Evolutionary conservation across 495 filamentous ascomycete genomes (phyloP).

Genomic region (Aspergillus campestris): DNA sequence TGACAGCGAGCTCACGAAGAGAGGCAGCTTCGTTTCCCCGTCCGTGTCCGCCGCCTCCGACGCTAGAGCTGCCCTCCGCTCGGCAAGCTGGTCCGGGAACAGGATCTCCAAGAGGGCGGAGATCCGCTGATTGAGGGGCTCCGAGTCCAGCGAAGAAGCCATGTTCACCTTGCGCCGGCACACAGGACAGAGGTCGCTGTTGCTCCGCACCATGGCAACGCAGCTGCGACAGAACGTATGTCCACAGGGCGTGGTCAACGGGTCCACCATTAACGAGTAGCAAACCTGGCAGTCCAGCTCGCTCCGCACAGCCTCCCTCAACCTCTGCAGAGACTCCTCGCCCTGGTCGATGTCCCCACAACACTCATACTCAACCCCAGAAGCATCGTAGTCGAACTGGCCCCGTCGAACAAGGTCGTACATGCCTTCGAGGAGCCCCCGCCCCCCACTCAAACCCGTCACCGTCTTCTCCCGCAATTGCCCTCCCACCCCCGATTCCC

Average conservation of each 20-base stretch:
- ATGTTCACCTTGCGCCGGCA: constrained; percentile 63
- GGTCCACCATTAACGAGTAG: constrained; percentile 68
- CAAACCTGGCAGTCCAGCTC: constrained; percentile 88
- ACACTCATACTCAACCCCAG: constrained; percentile 46
- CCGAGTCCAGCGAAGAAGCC: constrained; percentile 42
- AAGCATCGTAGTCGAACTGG: constrained; percentile 23
- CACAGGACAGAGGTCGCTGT: constrained; percentile 68
- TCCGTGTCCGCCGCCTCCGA: constrained; percentile 43
- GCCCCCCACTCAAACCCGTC: constrained; percentile 11
- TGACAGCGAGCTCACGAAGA: constrained; percentile 75
- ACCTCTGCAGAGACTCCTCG: constrained; percentile 42
- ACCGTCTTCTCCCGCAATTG: constrained; percentile 20
- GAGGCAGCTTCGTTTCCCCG: constrained; percentile 52
- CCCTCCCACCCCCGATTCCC: constrained; percentile 31
- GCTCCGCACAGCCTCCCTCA: constrained; percentile 51
- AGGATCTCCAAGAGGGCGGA: constrained; percentile 50
- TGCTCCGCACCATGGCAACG: constrained; percentile 62
- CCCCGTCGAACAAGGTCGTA: constrained; percentile 26
- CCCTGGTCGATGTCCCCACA: constrained; percentile 27
- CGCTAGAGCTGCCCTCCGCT: constrained; percentile 42
- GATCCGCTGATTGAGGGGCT: constrained; percentile 56
- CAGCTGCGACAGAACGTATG: constrained; percentile 85
- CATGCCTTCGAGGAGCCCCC: constrained; percentile 18
- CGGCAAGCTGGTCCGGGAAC: constrained; percentile 56
- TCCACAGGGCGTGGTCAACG: constrained; percentile 75